Conservation (phyloP, 148 eudicot species). For the Persicaria maculosa region DNA sequence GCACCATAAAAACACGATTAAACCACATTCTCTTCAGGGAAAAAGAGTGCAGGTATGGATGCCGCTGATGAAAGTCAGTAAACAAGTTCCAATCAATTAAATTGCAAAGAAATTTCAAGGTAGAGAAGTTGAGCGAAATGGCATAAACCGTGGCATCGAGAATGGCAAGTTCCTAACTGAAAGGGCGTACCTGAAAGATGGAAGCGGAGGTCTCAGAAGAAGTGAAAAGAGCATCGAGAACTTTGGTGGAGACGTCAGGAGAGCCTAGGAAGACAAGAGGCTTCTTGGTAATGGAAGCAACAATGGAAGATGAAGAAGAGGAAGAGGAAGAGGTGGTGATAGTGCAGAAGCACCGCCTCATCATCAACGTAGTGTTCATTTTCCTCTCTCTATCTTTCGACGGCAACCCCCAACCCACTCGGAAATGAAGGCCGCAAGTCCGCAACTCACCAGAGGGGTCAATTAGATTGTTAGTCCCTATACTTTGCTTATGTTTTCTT, state of each 20-base stretch:
- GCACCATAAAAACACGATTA: not conserved
- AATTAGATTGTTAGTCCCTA: too few species aligned
- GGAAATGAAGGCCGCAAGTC: not conserved
- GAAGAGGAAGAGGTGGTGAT: slow-evolving; percentile 20
- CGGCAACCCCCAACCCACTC: not conserved
- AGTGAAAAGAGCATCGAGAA: slow-evolving; percentile 73
- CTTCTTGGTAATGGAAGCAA: slow-evolving; percentile 33
- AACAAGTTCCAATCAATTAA: too few species aligned
- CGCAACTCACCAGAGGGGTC: too few species aligned
- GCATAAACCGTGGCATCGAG: not conserved
- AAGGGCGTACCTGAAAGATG: slow-evolving; percentile 45
- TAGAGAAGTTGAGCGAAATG: not conserved
- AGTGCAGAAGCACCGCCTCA: slow-evolving; percentile 60
- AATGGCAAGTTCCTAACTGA: not conserved
- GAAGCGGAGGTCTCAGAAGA: slow-evolving; percentile 64
- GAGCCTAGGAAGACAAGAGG: slow-evolving; percentile 83
- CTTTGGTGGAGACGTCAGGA: slow-evolving; percentile 76
- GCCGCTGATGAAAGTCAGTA: not conserved
- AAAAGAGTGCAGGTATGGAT: not conserved
- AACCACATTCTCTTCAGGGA: not conserved
- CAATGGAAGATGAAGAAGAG: slow-evolving; percentile 21
- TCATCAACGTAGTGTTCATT: slow-evolving; percentile 44
- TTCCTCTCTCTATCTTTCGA: not conserved
- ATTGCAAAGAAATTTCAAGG: too few species aligned
- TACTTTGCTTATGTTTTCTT: too few species aligned